Evolutionary conservation across 2,329 filamentous ascomycete species (phyloP).

Genomic region (Xylogone sp.): DNA sequence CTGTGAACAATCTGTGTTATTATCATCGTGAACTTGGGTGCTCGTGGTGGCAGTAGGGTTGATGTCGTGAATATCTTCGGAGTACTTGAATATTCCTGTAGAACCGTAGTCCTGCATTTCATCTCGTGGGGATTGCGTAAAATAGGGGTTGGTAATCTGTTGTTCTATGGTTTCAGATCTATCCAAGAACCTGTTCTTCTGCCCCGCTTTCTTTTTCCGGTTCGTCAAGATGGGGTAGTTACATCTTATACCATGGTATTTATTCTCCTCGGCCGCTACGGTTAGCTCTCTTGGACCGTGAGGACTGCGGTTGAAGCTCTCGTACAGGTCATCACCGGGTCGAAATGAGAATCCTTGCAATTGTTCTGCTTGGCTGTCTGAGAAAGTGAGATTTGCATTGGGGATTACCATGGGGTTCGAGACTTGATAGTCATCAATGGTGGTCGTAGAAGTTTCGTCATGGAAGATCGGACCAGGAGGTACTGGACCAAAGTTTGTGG

Average conservation of each 20-base stretch:
- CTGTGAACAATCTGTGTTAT: too few species aligned
- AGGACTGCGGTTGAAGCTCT: not conserved
- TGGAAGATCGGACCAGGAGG: too few species aligned
- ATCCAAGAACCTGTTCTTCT: too few species aligned
- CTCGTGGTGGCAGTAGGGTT: too few species aligned
- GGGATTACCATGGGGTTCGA: not conserved
- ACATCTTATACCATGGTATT: not conserved
- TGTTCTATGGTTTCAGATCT: too few species aligned
- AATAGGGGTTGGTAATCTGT: too few species aligned
- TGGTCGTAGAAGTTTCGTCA: too few species aligned
- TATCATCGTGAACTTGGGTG: too few species aligned
- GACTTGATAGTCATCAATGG: not conserved
- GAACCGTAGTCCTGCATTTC: too few species aligned
- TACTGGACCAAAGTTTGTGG: not conserved
- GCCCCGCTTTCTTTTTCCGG: not conserved
- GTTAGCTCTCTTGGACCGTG: not conserved
- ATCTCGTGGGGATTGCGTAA: too few species aligned
- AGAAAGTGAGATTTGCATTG: not conserved
- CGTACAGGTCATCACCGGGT: slow-evolving; percentile 2
- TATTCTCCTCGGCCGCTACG: not conserved
- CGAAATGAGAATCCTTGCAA: slow-evolving; percentile 3
- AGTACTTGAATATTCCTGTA: too few species aligned
- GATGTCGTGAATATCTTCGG: too few species aligned
- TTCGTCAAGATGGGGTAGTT: not conserved
- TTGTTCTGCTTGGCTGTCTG: not conserved